These are phyloP conservation scores for Colletotrichum sp. DNA, from an alignment of 2,329 filamentous ascomycete species.

Conservation along the genomic window DNA sequence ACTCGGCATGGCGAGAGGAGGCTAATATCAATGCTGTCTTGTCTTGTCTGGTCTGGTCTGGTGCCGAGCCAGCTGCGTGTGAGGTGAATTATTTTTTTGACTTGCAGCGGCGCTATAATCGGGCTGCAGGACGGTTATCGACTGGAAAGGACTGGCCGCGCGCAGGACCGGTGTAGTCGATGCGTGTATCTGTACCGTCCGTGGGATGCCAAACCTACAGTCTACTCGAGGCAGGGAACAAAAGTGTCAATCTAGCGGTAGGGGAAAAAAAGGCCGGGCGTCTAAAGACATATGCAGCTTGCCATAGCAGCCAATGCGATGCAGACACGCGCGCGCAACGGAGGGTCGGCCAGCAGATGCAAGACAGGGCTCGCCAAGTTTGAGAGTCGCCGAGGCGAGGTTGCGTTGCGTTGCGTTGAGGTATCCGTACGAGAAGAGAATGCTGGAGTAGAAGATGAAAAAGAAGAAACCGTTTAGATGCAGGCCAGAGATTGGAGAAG, in stretches of 20 bases:
- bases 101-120: slow-evolving; percentile 9
- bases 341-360: slow-evolving; percentile 1
- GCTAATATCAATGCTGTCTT: slow-evolving; percentile 16
- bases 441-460: not conserved
- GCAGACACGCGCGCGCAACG: slow-evolving; percentile 42
- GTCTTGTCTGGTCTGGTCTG: slow-evolving; percentile 29
- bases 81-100: not conserved
- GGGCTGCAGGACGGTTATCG: slow-evolving; percentile 9
- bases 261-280: slow-evolving; percentile 18
- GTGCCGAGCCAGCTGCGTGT: not conserved
- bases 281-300: slow-evolving; percentile 23
- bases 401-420: not conserved
- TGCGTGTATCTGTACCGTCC: not conserved
- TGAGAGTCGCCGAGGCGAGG: slow-evolving; percentile 1
- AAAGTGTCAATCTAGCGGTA: slow-evolving; percentile 12
- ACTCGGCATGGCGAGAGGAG: slow-evolving; percentile 22
- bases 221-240: slow-evolving; percentile 6
- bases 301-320: slow-evolving; percentile 46
- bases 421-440: not conserved
- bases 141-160: slow-evolving; percentile 2
- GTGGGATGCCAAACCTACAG: not conserved
- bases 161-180: slow-evolving; percentile 2
- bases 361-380: slow-evolving; percentile 8
- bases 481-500: not conserved
- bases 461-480: not conserved